These are phyloP conservation scores for Sugiyamaella xylanicola DNA, from an alignment of 1,139 yeast genomes.

Conservation along the genomic window DNA sequence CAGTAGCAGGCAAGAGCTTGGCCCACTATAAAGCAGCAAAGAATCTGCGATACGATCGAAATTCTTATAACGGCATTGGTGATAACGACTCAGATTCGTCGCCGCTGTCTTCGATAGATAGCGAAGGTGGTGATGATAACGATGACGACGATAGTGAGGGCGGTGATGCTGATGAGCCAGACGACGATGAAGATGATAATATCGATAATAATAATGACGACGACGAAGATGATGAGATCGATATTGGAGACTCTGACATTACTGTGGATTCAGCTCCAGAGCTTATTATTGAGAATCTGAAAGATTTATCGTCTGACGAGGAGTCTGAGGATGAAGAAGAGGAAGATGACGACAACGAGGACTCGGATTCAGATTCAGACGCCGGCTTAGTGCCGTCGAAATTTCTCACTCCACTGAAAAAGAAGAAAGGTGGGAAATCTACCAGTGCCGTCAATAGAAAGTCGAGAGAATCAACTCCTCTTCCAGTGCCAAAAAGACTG, in stretches of 20 bases:
- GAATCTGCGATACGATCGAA: constrained; percentile 4
- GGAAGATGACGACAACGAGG: constrained; percentile 27
- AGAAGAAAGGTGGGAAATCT: constrained; percentile 25
- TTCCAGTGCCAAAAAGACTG: constrained; percentile 33
- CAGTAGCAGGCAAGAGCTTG: constrained; percentile 27
- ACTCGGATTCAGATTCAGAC: constrained; percentile 25
- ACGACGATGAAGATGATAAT: constrained; percentile 5
- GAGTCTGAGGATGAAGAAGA: constrained; percentile 25
- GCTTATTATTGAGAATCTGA: constrained; percentile 18
- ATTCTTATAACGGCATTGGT: neutral
- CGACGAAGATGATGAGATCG: constrained; percentile 2
- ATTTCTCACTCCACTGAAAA: constrained; percentile 10
- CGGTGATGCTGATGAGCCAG: constrained; percentile 23
- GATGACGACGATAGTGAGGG: constrained; percentile 22
- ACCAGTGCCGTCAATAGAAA: constrained; percentile 20
- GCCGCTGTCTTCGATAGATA: constrained; percentile 23
- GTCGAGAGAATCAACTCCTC: constrained; percentile 26
- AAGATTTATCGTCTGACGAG: constrained; percentile 19
- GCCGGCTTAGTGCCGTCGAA: constrained; percentile 7
- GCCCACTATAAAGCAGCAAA: constrained; percentile 20
- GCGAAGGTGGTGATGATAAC: constrained; percentile 20
- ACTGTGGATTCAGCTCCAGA: constrained; percentile 24
- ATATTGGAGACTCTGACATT: constrained; percentile 20
- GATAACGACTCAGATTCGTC: constrained; percentile 19
- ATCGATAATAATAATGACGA: constrained; percentile 6